phyloP scores from a whole-genome alignment of 257 asterid genomes.

The Solanum raphanifolium region DNA sequence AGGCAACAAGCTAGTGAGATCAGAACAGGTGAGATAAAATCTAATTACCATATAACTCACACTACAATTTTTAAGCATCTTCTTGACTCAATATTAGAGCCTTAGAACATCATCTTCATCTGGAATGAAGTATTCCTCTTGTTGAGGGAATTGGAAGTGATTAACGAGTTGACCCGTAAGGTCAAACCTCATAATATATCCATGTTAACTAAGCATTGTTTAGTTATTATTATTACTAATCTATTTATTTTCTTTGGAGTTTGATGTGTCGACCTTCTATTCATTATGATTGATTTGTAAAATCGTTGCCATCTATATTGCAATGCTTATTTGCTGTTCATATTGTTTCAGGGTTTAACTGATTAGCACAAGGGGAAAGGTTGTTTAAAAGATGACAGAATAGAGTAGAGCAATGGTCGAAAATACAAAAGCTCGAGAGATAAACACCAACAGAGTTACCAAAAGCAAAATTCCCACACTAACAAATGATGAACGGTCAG shows the following conservation, averaged over 20 bases:
- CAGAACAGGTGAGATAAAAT: not conserved
- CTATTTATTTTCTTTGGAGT: not conserved
- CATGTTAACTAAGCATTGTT: not conserved
- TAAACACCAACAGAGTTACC: not conserved
- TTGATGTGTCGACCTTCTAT: not conserved
- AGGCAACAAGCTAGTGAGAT: conserved; percentile 9
- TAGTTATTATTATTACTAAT: not conserved
- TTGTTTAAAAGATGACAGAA: not conserved
- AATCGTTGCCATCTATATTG: not conserved
- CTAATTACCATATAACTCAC: not conserved
- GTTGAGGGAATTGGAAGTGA: not conserved
- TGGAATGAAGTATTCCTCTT: not conserved
- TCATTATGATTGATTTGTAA: not conserved
- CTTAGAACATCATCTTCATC: not conserved
- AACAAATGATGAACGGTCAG: not conserved
- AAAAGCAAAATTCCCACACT: not conserved
- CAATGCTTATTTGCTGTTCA: not conserved
- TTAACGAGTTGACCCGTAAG: not conserved
- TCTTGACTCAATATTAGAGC: not conserved
- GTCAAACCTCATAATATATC: not conserved
- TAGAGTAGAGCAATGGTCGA: not conserved
- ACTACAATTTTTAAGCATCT: not conserved
- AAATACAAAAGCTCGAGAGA: not conserved
- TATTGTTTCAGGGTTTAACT: conserved; percentile 10
- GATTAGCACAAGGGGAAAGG: not conserved